A percentile compares a stretch with the other conserved stretches of the same genome.
phyloP scores from a whole-genome alignment of 2,329 filamentous ascomycete species.

The Colletotrichum australisinense region DNA sequence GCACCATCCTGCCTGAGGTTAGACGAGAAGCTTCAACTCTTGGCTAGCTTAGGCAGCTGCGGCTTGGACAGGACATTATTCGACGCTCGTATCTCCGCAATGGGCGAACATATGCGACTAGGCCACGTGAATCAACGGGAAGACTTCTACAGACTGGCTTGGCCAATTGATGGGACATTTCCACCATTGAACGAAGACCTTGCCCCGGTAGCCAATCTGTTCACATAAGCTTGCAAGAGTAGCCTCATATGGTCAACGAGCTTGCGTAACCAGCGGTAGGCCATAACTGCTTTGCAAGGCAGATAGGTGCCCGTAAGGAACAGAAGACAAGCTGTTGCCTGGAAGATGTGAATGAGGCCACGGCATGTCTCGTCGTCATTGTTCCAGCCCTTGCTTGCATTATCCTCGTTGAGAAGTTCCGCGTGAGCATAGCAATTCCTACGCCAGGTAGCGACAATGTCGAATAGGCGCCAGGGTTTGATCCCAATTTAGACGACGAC shows the following conservation, averaged over 20 bases:
- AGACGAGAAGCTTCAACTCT: background rate
- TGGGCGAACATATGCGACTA: background rate
- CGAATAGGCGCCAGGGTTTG: background rate
- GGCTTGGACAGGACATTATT: background rate
- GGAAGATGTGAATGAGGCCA: background rate
- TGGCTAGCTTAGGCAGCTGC: background rate
- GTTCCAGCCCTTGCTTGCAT: background rate
- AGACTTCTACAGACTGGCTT: background rate
- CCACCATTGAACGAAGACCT: background rate
- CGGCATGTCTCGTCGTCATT: background rate
- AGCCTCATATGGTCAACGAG: background rate
- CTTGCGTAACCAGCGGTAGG: background rate
- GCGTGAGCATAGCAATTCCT: background rate
- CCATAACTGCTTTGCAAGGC: background rate
- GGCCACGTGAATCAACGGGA: too few relatives aligned
- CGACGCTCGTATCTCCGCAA: background rate
- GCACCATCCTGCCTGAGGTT: background rate
- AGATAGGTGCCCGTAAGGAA: background rate
- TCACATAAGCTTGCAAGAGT: background rate
- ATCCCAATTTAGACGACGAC: background rate
- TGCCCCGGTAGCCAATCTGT: background rate
- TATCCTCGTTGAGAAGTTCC: background rate
- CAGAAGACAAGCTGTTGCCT: background rate
- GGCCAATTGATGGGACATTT: background rate
- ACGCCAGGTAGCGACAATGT: background rate